phyloP scores from a whole-genome alignment of 768 basidiomycete species.

The Brasilioporus rufonigricans region DNA sequence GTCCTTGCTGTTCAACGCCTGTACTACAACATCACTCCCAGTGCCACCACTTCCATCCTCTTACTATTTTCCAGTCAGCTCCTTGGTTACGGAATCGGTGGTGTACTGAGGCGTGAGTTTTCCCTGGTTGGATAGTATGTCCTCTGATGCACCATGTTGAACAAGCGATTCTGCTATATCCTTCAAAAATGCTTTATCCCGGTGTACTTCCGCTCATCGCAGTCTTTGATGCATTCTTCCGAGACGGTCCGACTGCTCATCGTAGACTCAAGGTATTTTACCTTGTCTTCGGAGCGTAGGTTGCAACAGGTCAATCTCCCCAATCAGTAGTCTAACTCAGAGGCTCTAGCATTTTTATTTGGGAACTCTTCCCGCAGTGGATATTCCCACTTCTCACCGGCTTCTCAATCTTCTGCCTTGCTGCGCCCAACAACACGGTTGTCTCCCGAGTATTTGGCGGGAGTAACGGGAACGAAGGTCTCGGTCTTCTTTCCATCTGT shows the following conservation, averaged over 20 bases:
- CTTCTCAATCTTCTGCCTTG: slow-evolving; percentile 59
- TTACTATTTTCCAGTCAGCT: slow-evolving; percentile 35
- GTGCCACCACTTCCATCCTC: slow-evolving; percentile 44
- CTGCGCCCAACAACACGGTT: slow-evolving; percentile 47
- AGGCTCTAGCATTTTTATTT: slow-evolving; percentile 33
- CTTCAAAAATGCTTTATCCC: slow-evolving; percentile 44
- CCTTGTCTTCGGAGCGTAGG: slow-evolving; percentile 30
- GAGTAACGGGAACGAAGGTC: slow-evolving; percentile 59
- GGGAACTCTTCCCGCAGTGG: slow-evolving; percentile 29
- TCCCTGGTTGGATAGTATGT: background rate
- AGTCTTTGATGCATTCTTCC: slow-evolving; percentile 39
- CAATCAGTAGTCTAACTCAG: background rate
- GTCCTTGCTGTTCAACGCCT: slow-evolving; percentile 53
- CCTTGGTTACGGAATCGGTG: slow-evolving; percentile 54
- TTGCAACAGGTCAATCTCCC: slow-evolving; percentile 10
- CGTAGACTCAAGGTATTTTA: slow-evolving; percentile 39
- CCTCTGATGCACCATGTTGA: background rate
- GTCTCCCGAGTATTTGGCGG: slow-evolving; percentile 61
- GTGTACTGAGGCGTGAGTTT: slow-evolving; percentile 45
- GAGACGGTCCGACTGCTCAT: slow-evolving; percentile 36
- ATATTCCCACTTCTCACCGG: slow-evolving; percentile 62
- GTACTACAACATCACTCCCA: slow-evolving; percentile 53
- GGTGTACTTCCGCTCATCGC: slow-evolving; percentile 24
- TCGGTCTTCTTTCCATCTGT: slow-evolving; percentile 56
- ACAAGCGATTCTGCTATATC: slow-evolving; percentile 39